Percentiles rank a stretch among this genome's conserved stretches.
Evolutionary conservation across 345 rosid species (phyloP).

Genomic region (Erucastrum elatum): DNA sequence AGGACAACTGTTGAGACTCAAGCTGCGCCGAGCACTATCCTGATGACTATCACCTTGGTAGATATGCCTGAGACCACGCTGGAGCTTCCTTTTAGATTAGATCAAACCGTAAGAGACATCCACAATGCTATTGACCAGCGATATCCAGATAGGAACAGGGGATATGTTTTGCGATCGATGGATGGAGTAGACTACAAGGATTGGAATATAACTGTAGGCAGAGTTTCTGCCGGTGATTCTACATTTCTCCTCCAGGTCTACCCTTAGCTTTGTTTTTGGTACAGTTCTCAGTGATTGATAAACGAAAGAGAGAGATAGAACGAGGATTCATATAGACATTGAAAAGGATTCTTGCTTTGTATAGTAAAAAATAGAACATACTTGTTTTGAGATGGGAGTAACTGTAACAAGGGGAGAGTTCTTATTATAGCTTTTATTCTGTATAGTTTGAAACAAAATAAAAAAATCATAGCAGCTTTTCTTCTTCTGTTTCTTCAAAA

Average conservation of each 20-base stretch:
- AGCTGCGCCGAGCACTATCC: neutral
- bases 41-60: neutral
- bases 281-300: neutral
- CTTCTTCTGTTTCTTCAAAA: neutral
- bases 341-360: conserved; percentile 8
- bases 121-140: neutral
- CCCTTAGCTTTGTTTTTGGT: neutral
- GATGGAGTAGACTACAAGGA: neutral
- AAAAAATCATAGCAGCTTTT: neutral
- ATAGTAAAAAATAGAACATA: neutral
- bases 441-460: neutral
- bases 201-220: neutral
- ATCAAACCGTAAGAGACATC: neutral
- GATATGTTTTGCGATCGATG: neutral
- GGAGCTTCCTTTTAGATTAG: neutral
- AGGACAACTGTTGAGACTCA: neutral
- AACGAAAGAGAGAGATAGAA: neutral
- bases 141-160: neutral
- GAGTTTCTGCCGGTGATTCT: neutral
- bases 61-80: neutral
- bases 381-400: conserved; percentile 11
- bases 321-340: conserved; percentile 5
- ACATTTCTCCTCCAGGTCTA: neutral
- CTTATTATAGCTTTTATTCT: conserved; percentile 6
- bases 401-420: conserved; percentile 13